Evolutionary conservation across 2,329 filamentous ascomycete genomes (phyloP).

Genomic region (Aureobasidium melanogenum): DNA sequence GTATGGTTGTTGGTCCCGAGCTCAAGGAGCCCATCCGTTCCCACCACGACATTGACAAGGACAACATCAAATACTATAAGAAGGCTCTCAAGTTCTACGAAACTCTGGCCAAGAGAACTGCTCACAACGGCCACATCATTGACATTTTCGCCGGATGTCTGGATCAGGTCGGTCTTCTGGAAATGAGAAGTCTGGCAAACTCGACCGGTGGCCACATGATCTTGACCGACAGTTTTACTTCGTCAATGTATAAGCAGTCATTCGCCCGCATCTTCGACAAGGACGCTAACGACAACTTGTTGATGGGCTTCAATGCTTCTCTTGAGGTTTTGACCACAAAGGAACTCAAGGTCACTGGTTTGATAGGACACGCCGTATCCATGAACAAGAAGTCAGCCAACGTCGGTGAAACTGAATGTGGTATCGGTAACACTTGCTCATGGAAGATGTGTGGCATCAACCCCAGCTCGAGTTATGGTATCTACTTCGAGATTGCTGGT

Average conservation of each 20-base stretch:
- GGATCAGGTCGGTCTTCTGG: constrained; percentile 90
- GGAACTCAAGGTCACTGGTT: constrained; percentile 92
- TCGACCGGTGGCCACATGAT: constrained; percentile 98
- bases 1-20: constrained; percentile 93
- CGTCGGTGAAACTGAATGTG: constrained; percentile 94
- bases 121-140: constrained; percentile 94
- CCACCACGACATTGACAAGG: constrained; percentile 96
- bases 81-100: constrained; percentile 99
- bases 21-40: constrained; percentile 93
- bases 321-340: constrained; percentile 95
- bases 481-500: constrained; percentile 96
- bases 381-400: constrained; percentile 97
- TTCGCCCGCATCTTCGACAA: constrained; percentile 97
- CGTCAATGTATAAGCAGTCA: constrained; percentile 98
- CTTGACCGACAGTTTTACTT: constrained; percentile 94
- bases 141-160: constrained; percentile 97
- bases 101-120: constrained; percentile 80
- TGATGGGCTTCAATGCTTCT: constrained; percentile 98
- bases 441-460: constrained; percentile 99
- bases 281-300: constrained; percentile 83
- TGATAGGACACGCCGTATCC: constrained; percentile 94
- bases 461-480: constrained; percentile 82
- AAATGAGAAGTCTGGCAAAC: constrained; percentile 97
- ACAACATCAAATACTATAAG: constrained; percentile 99
- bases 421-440: constrained; percentile 95